Conservation (phyloP, 305 asterid genomes). For the Fraxinus paxiana region DNA sequence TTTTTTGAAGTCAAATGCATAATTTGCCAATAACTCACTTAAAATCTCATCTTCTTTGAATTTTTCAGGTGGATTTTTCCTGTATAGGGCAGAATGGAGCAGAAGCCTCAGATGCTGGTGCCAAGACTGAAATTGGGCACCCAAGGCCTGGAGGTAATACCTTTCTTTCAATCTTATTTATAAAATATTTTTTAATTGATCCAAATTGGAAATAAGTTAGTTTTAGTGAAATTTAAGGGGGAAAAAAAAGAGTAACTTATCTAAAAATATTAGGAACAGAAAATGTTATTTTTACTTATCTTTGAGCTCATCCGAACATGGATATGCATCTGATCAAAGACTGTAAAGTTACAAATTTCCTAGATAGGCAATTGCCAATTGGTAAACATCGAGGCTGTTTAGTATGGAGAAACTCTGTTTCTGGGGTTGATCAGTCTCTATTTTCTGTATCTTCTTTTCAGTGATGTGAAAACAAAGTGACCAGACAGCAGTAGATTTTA, state of each 20-base stretch:
- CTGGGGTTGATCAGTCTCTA: background rate
- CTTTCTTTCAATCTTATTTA: background rate
- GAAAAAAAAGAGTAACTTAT: background rate
- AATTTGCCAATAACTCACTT: background rate
- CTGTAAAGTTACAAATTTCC: background rate
- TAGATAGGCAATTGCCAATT: background rate
- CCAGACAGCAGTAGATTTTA: background rate
- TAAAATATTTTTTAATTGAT: background rate
- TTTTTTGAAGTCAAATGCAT: background rate
- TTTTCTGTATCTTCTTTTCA: background rate
- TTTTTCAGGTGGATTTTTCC: background rate
- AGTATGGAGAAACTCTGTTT: background rate
- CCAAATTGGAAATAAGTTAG: background rate
- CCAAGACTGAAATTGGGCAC: slow-evolving; percentile 39
- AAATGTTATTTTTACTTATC: background rate
- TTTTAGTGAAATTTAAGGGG: background rate
- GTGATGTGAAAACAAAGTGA: background rate
- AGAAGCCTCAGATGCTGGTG: slow-evolving; percentile 21
- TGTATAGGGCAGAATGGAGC: slow-evolving; percentile 18
- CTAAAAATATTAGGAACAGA: background rate
- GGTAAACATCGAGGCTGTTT: background rate
- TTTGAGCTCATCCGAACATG: background rate
- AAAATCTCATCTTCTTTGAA: background rate
- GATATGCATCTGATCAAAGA: background rate
- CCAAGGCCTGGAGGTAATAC: slow-evolving; percentile 38